phyloP scores from a whole-genome alignment of 2,329 filamentous ascomycete species.

The Fusarium virguliforme region DNA sequence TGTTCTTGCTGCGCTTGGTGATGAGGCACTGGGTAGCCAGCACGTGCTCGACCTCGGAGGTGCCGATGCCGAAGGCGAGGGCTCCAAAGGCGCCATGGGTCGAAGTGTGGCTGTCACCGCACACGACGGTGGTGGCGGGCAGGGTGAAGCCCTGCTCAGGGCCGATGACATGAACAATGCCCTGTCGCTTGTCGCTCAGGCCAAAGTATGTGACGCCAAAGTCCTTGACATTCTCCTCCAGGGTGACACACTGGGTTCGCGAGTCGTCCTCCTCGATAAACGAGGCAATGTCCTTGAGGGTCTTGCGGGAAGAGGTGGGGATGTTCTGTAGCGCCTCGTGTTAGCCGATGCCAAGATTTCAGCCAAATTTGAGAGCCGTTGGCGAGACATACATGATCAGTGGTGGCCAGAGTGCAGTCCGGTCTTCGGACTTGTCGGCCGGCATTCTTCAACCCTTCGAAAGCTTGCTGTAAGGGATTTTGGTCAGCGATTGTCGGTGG shows the following conservation, averaged over 20 bases:
- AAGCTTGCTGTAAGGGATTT: conserved; percentile 81
- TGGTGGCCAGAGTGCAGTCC: conserved; percentile 96
- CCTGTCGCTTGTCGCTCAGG: conserved; percentile 94
- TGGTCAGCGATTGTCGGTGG: conserved; percentile 37
- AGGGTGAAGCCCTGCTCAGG: conserved; percentile 99
- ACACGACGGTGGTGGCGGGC: conserved; percentile 96
- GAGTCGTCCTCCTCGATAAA: conserved; percentile 98
- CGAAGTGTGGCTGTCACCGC: conserved; percentile 97
- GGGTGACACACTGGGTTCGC: conserved; percentile 91
- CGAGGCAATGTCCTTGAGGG: conserved; percentile 91
- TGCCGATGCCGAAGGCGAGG: conserved; percentile 96
- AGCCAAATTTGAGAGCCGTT: conserved; percentile 5
- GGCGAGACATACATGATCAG: conserved; percentile 84
- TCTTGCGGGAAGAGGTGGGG: conserved; percentile 90
- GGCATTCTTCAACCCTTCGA: conserved; percentile 94
- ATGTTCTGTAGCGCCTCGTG: conserved; percentile 77
- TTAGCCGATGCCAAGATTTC: conserved; percentile 34
- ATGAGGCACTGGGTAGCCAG: conserved; percentile 96
- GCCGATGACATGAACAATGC: conserved; percentile 98
- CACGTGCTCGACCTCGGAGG: conserved; percentile 98
- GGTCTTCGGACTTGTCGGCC: conserved; percentile 90
- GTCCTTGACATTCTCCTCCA: conserved; percentile 97
- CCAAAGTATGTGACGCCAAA: conserved; percentile 98
- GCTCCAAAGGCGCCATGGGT: conserved; percentile 97
- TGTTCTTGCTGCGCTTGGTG: conserved; percentile 97